Conservation (phyloP, 176 grass and related monocot species). For the Themeda triandra region DNA sequence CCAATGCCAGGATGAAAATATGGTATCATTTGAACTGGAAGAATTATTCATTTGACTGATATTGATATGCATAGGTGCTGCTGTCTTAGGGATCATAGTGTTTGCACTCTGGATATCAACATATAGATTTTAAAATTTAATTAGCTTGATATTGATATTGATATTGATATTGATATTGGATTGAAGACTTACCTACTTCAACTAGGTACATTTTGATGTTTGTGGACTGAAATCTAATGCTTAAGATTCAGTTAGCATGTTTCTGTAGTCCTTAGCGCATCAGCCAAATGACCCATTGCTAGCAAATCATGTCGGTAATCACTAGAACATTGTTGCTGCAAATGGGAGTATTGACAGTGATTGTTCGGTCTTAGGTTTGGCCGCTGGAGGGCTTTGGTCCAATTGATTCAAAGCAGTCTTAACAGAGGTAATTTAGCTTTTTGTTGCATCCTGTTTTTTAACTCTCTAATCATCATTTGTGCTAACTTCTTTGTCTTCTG, state of each 20-base stretch:
- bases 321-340: not conserved
- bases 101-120: not conserved
- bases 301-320: not conserved
- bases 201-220: not conserved
- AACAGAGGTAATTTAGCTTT: conserved; percentile 13
- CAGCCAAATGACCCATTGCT: not conserved
- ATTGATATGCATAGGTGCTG: not conserved
- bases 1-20: not conserved
- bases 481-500: not conserved
- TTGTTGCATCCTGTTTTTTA: not conserved
- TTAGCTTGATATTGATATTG: not conserved
- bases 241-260: not conserved
- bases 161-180: not conserved
- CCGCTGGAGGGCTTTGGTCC: conserved; percentile 42
- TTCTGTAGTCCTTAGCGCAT: not conserved
- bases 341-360: conserved; percentile 9
- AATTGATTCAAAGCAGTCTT: conserved; percentile 37
- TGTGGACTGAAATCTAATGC: not conserved
- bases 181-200: not conserved
- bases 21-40: not conserved
- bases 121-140: not conserved
- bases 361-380: conserved; percentile 49
- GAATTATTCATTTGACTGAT: not conserved
- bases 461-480: not conserved
- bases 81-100: not conserved